Percentiles rank a stretch among this genome's conserved stretches.
These are phyloP conservation scores for Berkeleyomyces basicola DNA, from an alignment of 2,329 filamentous ascomycete species.

Conservation along the genomic window DNA sequence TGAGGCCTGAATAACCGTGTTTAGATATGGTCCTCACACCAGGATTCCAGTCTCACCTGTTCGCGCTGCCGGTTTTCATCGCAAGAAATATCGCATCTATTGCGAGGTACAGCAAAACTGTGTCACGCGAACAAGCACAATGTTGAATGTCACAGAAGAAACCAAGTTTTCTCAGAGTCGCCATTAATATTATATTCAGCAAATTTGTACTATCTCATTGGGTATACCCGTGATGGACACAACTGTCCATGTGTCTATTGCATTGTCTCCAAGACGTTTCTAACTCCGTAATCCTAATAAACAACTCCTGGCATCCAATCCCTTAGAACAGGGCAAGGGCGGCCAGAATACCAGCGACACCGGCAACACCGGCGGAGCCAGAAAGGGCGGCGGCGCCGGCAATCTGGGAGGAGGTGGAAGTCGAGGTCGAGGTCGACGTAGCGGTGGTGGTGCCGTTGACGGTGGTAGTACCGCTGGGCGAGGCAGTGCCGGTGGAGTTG, in stretches of 20 bases:
- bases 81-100: no score
- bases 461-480: background rate
- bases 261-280: background rate
- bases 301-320: background rate
- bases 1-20: background rate
- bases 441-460: background rate
- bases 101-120: no score
- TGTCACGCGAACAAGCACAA: no score
- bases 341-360: slow-evolving; percentile 10
- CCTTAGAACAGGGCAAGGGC: slow-evolving; percentile 12
- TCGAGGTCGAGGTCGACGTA: background rate
- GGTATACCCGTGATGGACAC: background rate
- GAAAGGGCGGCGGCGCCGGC: background rate
- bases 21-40: background rate
- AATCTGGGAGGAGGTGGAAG: background rate
- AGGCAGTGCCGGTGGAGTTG: background rate
- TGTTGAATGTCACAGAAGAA: background rate
- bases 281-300: background rate
- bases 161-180: background rate
- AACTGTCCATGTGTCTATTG: background rate
- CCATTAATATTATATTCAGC: slow-evolving; percentile 3
- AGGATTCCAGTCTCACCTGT: background rate
- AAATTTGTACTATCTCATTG: background rate
- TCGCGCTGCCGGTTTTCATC: no score
- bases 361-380: slow-evolving; percentile 1